Conservation (phyloP, 2,329 filamentous ascomycete species). For the Stemphylium vesicarium region DNA sequence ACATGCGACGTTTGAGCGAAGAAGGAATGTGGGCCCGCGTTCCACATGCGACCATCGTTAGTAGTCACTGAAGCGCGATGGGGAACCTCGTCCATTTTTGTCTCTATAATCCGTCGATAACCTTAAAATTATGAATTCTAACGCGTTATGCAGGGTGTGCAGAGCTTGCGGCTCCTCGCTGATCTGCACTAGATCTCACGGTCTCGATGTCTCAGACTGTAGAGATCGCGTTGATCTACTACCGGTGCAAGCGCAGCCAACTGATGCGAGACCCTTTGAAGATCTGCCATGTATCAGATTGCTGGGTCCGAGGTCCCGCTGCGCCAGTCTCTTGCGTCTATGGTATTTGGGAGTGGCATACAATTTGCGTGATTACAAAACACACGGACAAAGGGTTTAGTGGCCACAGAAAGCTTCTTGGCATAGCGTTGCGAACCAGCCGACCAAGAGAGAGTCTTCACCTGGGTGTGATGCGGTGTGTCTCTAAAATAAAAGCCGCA, state of each 20-base stretch:
- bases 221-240: not conserved
- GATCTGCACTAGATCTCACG: constrained; percentile 3
- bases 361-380: not conserved
- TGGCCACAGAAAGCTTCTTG: not conserved
- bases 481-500: not conserved
- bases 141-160: not conserved
- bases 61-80: not conserved
- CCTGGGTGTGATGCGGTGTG: not conserved
- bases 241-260: not conserved
- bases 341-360: not conserved
- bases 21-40: not conserved
- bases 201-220: not conserved
- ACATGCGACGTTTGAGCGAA: not conserved
- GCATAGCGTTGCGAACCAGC: not conserved
- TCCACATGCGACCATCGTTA: not conserved
- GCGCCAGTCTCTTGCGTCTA: not conserved
- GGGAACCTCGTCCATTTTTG: not conserved
- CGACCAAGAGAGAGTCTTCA: not conserved
- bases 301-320: not conserved
- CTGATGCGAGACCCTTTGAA: not conserved
- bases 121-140: not conserved
- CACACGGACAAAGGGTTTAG: not conserved
- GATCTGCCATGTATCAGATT: not conserved
- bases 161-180: constrained; percentile 4
- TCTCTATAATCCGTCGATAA: not conserved